phyloP scores from a whole-genome alignment of 805 yeast genomes.

The Starmera pachycereana region DNA sequence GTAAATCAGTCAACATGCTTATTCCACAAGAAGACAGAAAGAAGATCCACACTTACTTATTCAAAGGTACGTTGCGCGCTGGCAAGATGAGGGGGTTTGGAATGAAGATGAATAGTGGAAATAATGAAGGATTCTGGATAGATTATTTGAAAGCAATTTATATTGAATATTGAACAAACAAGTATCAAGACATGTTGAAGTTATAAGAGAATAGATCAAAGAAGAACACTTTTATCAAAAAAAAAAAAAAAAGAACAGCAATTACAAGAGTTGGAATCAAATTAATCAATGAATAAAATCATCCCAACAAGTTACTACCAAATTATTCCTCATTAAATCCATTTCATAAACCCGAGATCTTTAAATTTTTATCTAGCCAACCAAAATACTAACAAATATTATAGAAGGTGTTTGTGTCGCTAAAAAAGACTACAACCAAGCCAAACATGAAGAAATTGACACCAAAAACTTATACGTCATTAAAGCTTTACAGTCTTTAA shows the following conservation, averaged over 20 bases:
- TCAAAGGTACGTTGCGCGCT: conserved; percentile 79
- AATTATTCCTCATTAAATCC: too few species aligned
- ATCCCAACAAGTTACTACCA: too few species aligned
- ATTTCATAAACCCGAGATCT: too few species aligned
- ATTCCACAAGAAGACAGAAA: conserved; percentile 99
- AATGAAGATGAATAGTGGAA: neutral
- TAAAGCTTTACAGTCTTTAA: conserved; percentile 98
- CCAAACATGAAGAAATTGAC: conserved; percentile 96
- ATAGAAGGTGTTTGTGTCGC: conserved; percentile 99
- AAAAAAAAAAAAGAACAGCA: too few species aligned
- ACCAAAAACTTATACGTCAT: conserved; percentile 96
- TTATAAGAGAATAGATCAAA: too few species aligned
- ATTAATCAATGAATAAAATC: neutral
- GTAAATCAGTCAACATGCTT: conserved; percentile 51
- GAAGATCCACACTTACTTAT: conserved; percentile 98
- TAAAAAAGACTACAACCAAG: conserved; percentile 96
- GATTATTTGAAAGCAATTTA: too few species aligned
- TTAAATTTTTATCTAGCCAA: too few species aligned
- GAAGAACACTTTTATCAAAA: too few species aligned
- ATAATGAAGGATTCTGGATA: neutral
- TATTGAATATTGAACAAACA: too few species aligned
- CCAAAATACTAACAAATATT: conserved; percentile 27
- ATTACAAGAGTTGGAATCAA: neutral
- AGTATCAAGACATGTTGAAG: too few species aligned
- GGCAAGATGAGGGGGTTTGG: neutral